Conservation (phyloP, 1,139 yeast genomes). For the Candida sp. region DNA sequence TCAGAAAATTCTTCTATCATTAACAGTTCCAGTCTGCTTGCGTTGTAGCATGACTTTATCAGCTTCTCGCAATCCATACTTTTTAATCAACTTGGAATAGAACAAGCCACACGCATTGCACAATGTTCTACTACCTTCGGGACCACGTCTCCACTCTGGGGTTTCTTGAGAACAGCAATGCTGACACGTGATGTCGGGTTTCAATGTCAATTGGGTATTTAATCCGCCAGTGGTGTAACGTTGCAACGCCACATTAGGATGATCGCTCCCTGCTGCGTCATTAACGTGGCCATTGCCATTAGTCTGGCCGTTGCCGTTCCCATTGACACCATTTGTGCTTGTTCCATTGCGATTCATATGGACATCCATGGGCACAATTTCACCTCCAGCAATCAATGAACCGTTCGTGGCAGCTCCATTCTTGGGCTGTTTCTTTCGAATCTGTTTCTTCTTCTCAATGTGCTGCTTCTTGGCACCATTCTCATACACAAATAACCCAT, state of each 20-base stretch:
- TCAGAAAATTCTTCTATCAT: slow-evolving; percentile 22
- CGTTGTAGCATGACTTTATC: slow-evolving; percentile 27
- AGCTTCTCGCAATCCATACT: slow-evolving; percentile 30
- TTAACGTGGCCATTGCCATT: not conserved
- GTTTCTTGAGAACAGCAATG: slow-evolving; percentile 38
- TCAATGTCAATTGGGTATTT: slow-evolving; percentile 21
- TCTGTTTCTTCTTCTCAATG: slow-evolving; percentile 6
- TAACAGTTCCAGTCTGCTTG: slow-evolving; percentile 23
- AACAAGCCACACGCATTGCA: slow-evolving; percentile 54
- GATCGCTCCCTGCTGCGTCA: not conserved
- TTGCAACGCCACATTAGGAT: not conserved
- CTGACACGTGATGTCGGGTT: slow-evolving; percentile 22
- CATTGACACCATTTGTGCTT: not conserved
- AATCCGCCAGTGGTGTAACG: slow-evolving; percentile 17
- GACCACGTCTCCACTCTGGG: slow-evolving; percentile 54
- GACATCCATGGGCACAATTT: slow-evolving; percentile 16
- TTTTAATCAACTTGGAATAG: slow-evolving; percentile 35
- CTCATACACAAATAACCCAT: slow-evolving; percentile 8
- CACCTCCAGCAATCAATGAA: slow-evolving; percentile 12
- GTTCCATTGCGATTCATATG: slow-evolving; percentile 6
- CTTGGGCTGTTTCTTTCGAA: slow-evolving; percentile 6
- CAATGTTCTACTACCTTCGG: slow-evolving; percentile 44
- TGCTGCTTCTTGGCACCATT: slow-evolving; percentile 7
- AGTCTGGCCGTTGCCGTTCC: not conserved
- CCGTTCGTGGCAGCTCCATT: not conserved